These are phyloP conservation scores for Strigomonas culicis DNA, from an alignment of 208 protist species.

Conservation along the genomic window DNA sequence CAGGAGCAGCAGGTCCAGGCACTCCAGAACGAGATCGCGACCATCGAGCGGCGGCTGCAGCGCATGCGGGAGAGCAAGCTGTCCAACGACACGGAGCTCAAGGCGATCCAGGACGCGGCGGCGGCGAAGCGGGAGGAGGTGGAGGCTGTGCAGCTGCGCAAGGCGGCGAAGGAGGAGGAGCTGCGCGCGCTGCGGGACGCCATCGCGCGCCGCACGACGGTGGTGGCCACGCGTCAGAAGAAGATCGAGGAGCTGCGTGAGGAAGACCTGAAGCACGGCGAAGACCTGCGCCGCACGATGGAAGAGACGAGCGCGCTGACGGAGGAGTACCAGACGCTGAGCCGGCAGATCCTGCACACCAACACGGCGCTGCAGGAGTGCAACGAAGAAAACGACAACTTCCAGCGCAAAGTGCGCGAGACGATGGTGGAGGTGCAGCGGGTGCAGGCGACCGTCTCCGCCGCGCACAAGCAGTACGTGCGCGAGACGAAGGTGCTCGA, in stretches of 20 bases:
- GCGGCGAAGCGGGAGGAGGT: slow-evolving; percentile 55
- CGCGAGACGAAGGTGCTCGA: slow-evolving; percentile 63
- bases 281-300: slow-evolving; percentile 32
- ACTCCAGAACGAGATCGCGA: slow-evolving; percentile 44
- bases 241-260: slow-evolving; percentile 56
- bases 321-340: slow-evolving; percentile 83
- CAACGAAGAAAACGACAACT: slow-evolving; percentile 80
- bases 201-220: slow-evolving; percentile 34
- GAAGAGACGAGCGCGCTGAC: slow-evolving; percentile 48
- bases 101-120: slow-evolving; percentile 30
- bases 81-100: slow-evolving; percentile 47
- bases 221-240: slow-evolving; percentile 32
- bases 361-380: slow-evolving; percentile 85
- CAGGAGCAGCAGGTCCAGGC: slow-evolving; percentile 51
- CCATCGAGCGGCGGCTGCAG: slow-evolving; percentile 42
- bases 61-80: slow-evolving; percentile 41
- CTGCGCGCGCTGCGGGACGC: slow-evolving; percentile 63
- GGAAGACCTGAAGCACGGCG: slow-evolving; percentile 41
- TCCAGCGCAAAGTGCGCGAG: slow-evolving; percentile 61
- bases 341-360: slow-evolving; percentile 70
- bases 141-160: slow-evolving; percentile 39
- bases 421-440: slow-evolving; percentile 53
- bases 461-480: slow-evolving; percentile 35
- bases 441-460: slow-evolving; percentile 50
- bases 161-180: slow-evolving; percentile 80